Evolutionary conservation across 148 eudicot species (phyloP).

Genomic region (Persicaria tinctoria): DNA sequence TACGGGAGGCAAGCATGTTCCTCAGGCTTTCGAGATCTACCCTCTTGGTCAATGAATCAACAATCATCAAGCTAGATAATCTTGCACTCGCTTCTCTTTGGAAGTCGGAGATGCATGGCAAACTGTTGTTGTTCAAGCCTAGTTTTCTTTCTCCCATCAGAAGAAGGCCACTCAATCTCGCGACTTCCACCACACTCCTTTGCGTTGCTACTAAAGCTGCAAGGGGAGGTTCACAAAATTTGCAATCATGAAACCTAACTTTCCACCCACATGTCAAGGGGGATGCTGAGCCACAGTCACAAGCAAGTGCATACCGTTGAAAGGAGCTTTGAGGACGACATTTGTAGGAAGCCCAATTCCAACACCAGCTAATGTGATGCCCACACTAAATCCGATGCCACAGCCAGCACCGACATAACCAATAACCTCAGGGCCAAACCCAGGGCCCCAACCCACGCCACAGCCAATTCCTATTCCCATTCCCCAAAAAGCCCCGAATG

Average conservation of each 20-base stretch:
- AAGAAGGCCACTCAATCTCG: constrained; percentile 35
- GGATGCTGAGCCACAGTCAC: background rate
- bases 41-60: constrained; percentile 25
- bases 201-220: constrained; percentile 45
- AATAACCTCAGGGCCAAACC: constrained; percentile 94
- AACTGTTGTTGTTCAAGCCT: constrained; percentile 26
- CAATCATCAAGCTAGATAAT: constrained; percentile 31
- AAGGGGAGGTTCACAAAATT: constrained; percentile 1
- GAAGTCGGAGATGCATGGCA: constrained; percentile 16
- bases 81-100: constrained; percentile 31
- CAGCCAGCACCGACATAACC: constrained; percentile 99
- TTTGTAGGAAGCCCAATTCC: constrained; percentile 95
- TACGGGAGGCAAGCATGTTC: constrained; percentile 24
- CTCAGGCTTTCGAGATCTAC: constrained; percentile 29
- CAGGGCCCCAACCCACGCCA: constrained; percentile 99
- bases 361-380: constrained; percentile 77
- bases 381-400: constrained; percentile 88
- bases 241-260: constrained; percentile 6
- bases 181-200: constrained; percentile 35
- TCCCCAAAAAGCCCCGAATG: constrained; percentile 95
- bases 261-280: background rate
- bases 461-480: constrained; percentile 94
- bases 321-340: constrained; percentile 49
- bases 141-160: constrained; percentile 20
- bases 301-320: constrained; percentile 37